Evolutionary conservation across 2,329 filamentous ascomycete species (phyloP).

Genomic region (Epichloe amarillans): DNA sequence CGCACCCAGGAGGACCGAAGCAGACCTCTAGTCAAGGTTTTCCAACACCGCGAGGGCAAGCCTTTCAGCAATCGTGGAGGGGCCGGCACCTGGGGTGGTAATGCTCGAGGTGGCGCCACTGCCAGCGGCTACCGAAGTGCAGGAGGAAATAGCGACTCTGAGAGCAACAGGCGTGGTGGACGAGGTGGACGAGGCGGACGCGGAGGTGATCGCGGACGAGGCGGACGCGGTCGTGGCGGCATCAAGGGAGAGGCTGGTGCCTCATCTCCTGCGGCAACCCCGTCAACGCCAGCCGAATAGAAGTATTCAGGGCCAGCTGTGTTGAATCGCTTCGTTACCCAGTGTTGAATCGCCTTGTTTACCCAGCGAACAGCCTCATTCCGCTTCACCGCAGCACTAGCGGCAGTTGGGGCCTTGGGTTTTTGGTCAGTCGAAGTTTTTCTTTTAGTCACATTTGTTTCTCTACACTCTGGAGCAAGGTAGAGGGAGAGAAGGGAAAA

Average conservation of each 20-base stretch:
- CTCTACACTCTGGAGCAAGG: conserved; percentile 10
- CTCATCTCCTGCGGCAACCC: conserved; percentile 37
- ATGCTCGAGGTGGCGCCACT: conserved; percentile 44
- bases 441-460: conserved; percentile 7
- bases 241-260: conserved; percentile 45
- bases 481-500: conserved; percentile 2
- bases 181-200: conserved; percentile 45
- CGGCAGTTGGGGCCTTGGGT: background rate
- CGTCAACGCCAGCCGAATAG: conserved; percentile 31
- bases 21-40: conserved; percentile 72
- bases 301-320: background rate
- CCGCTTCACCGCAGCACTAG: background rate
- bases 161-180: conserved; percentile 41
- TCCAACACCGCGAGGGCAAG: conserved; percentile 53
- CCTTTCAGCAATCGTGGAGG: conserved; percentile 46
- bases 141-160: conserved; percentile 58
- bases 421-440: background rate
- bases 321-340: background rate
- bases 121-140: conserved; percentile 74
- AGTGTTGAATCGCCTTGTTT: background rate
- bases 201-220: conserved; percentile 43
- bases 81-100: conserved; percentile 54
- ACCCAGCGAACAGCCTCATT: background rate
- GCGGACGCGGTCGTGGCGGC: conserved; percentile 42
- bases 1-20: conserved; percentile 58